phyloP scores from a whole-genome alignment of 495 filamentous ascomycete genomes.

The Apiosordaria backusii region DNA sequence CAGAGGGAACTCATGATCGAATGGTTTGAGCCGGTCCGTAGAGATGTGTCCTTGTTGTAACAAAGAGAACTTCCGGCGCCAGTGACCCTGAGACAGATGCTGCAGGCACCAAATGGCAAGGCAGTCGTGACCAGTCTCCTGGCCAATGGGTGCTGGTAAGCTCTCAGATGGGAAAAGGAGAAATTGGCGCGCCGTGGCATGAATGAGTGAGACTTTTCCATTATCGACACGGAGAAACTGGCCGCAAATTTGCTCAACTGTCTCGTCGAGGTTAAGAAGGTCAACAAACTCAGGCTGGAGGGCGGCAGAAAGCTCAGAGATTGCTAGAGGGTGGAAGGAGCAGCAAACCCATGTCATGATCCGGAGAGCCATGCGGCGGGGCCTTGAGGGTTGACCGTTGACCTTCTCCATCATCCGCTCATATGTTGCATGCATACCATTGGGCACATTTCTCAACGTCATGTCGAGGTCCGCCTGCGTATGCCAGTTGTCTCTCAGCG shows the following conservation, averaged over 20 bases:
- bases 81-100: neutral
- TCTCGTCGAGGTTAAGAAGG: neutral
- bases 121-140: neutral
- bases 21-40: neutral
- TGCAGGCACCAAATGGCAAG: neutral
- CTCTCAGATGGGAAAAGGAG: neutral
- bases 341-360: neutral
- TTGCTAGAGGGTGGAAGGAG: neutral
- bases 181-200: neutral
- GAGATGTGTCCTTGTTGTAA: neutral
- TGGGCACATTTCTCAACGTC: neutral
- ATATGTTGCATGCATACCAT: neutral
- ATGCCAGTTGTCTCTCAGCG: neutral
- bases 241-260: neutral
- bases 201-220: neutral
- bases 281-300: neutral
- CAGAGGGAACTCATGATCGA: neutral
- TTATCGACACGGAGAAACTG: neutral
- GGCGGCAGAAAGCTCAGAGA: neutral
- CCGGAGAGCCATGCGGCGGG: neutral
- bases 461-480: neutral
- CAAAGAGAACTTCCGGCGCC: neutral
- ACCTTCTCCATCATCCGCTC: neutral
- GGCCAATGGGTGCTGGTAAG: neutral
- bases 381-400: neutral